phyloP scores from a whole-genome alignment of 208 protist genomes.

The Angomonas deanei region DNA sequence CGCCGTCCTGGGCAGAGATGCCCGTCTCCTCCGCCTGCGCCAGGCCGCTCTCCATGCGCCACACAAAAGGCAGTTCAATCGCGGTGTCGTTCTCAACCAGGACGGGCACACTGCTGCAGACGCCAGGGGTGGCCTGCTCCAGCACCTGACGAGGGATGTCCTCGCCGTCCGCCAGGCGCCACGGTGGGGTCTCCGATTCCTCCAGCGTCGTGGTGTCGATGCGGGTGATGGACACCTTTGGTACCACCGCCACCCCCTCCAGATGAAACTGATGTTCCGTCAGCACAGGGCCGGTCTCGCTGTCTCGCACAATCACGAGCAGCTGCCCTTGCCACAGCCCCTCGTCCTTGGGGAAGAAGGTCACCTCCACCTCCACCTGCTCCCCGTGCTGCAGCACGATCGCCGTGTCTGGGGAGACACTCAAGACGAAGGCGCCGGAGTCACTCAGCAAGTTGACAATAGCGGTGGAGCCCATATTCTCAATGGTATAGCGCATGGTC shows the following conservation, averaged over 20 bases:
- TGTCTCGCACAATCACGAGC: slow-evolving; percentile 38
- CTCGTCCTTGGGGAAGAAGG: slow-evolving; percentile 57
- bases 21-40: neutral
- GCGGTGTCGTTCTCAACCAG: slow-evolving; percentile 57
- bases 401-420: slow-evolving; percentile 15
- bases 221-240: slow-evolving; percentile 49
- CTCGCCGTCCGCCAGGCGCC: slow-evolving; percentile 18
- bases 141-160: slow-evolving; percentile 41
- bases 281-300: slow-evolving; percentile 31
- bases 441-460: slow-evolving; percentile 52
- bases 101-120: slow-evolving; percentile 39
- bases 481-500: slow-evolving; percentile 42
- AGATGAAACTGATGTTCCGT: slow-evolving; percentile 49
- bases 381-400: slow-evolving; percentile 33
- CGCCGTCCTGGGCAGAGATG: slow-evolving; percentile 18
- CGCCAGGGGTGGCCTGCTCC: slow-evolving; percentile 49
- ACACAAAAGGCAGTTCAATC: slow-evolving; percentile 58
- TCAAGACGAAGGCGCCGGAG: slow-evolving; percentile 43
- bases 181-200: slow-evolving; percentile 24
- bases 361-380: slow-evolving; percentile 33
- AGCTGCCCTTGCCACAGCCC: slow-evolving; percentile 39
- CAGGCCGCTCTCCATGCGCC: slow-evolving; percentile 20
- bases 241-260: slow-evolving; percentile 53
- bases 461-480: slow-evolving; percentile 74
- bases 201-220: slow-evolving; percentile 42